These are phyloP conservation scores for Lactarius akahatsu DNA, from an alignment of 768 basidiomycete genomes.

Conservation along the genomic window DNA sequence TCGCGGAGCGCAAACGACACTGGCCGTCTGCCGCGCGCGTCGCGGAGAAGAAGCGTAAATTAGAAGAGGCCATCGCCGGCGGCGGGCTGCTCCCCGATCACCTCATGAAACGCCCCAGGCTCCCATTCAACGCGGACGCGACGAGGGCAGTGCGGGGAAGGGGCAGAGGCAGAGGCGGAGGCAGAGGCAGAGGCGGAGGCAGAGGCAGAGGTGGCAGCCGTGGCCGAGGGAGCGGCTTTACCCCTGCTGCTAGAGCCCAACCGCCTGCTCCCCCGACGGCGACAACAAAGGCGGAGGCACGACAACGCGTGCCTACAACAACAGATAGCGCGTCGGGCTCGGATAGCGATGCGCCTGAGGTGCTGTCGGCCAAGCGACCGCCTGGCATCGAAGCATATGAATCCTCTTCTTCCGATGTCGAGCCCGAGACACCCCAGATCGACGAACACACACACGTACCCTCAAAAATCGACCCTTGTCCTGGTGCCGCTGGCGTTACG, in stretches of 20 bases:
- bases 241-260: background rate
- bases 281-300: background rate
- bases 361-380: constrained; percentile 52
- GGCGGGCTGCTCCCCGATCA: constrained; percentile 66
- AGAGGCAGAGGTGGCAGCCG: constrained; percentile 7
- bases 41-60: constrained; percentile 77
- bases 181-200: background rate
- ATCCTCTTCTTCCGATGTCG: constrained; percentile 11
- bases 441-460: background rate
- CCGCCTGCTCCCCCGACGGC: background rate
- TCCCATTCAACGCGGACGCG: background rate
- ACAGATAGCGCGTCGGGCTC: constrained; percentile 21
- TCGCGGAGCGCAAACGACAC: constrained; percentile 81
- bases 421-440: background rate
- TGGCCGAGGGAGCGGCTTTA: constrained; percentile 29
- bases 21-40: constrained; percentile 74
- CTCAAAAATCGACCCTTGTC: background rate
- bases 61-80: constrained; percentile 74
- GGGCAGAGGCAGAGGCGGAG: constrained; percentile 21
- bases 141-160: constrained; percentile 22
- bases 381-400: constrained; percentile 23
- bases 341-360: constrained; percentile 52
- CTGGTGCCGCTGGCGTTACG: background rate
- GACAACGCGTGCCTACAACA: constrained; percentile 15
- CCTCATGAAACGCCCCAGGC: constrained; percentile 44